These are phyloP conservation scores for Primulina huaijiensis DNA, from an alignment of 257 asterid species.

Conservation along the genomic window DNA sequence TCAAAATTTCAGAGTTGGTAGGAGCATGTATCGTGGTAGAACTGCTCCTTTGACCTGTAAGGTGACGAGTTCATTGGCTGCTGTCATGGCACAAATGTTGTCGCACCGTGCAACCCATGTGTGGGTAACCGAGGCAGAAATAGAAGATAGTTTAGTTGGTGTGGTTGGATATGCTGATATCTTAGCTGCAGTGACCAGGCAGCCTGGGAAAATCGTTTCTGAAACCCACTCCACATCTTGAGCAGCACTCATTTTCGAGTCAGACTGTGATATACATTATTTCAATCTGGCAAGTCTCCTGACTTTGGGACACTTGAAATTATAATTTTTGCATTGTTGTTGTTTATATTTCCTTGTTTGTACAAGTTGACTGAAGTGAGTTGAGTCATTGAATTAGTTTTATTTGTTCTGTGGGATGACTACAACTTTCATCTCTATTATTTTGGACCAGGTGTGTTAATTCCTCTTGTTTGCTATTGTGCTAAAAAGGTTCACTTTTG, in stretches of 20 bases:
- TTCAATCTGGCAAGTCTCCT: background rate
- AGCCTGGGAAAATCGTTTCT: conserved; percentile 39
- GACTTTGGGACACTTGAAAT: background rate
- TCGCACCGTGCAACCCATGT: conserved; percentile 93
- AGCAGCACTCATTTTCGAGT: conserved; percentile 2
- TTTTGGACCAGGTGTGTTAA: too few relatives aligned
- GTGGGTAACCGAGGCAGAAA: conserved; percentile 87
- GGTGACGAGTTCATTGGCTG: conserved; percentile 77
- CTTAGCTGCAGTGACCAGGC: conserved; percentile 71
- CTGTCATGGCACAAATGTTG: conserved; percentile 97
- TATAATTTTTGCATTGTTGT: too few relatives aligned
- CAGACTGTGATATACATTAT: background rate
- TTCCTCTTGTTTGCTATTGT: too few relatives aligned
- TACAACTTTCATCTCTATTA: too few relatives aligned
- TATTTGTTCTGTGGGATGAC: too few relatives aligned
- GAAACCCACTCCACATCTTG: conserved; percentile 40
- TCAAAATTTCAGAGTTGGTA: conserved; percentile 45
- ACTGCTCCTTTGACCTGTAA: conserved; percentile 89
- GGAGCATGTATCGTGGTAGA: conserved; percentile 92
- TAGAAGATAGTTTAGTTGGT: conserved; percentile 80
- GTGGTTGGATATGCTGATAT: conserved; percentile 87
- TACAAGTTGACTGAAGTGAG: too few relatives aligned
- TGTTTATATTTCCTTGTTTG: background rate
- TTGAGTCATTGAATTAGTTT: too few relatives aligned
- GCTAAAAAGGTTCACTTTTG: too few relatives aligned